Percentiles rank a stretch among this genome's conserved stretches.
phyloP scores from a whole-genome alignment of 345 rosid genomes.

The Salix caprea region DNA sequence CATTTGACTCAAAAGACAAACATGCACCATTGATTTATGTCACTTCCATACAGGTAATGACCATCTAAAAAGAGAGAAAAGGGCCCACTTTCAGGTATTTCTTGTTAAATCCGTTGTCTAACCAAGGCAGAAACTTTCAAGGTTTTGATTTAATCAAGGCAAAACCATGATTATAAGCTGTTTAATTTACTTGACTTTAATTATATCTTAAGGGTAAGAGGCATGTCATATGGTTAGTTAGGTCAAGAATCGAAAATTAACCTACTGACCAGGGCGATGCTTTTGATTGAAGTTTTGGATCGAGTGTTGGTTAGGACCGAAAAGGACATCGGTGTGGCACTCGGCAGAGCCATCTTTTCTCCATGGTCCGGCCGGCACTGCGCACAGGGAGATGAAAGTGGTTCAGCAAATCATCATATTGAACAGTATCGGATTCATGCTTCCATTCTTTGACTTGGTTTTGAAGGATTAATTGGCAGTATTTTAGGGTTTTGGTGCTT shows the following conservation, averaged over 20 bases:
- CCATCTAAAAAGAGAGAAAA: background rate
- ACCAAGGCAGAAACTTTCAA: conserved; percentile 13
- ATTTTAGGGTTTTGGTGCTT: background rate
- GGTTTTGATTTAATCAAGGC: too few relatives aligned
- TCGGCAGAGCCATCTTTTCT: too few relatives aligned
- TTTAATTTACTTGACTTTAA: background rate
- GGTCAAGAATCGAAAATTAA: conserved; percentile 31
- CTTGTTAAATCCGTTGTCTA: conserved; percentile 44
- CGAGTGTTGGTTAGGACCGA: background rate
- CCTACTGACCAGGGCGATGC: conserved; percentile 18
- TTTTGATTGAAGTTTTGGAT: conserved; percentile 5
- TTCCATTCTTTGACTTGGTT: background rate
- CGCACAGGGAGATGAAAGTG: too few relatives aligned
- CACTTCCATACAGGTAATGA: conserved; percentile 3
- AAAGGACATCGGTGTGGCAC: too few relatives aligned
- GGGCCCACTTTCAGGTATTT: conserved; percentile 27
- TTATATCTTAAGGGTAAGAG: background rate
- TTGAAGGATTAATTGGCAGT: background rate
- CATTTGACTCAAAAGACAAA: background rate
- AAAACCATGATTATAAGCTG: background rate
- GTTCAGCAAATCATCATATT: too few relatives aligned
- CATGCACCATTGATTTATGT: background rate
- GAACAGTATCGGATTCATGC: too few relatives aligned
- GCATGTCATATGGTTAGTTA: conserved; percentile 27
- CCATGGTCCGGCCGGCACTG: too few relatives aligned